Percentiles rank a stretch among this genome's conserved stretches.
phyloP scores from a whole-genome alignment of 2,329 filamentous ascomycete genomes.

The Intubia oerlemansii region DNA sequence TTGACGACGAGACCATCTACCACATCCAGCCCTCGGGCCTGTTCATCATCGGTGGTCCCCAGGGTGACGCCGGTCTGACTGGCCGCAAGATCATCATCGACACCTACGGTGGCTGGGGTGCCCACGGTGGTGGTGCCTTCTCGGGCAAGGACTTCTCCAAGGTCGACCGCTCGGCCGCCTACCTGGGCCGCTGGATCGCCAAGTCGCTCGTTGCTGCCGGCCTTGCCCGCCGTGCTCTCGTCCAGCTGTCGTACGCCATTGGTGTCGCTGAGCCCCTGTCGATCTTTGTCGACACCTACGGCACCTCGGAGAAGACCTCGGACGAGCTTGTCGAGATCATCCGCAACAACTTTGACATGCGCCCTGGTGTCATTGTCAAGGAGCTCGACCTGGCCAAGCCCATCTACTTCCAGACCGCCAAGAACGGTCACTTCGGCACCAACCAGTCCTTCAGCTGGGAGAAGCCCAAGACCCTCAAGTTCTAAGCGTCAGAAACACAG shows the following conservation, averaged over 20 bases:
- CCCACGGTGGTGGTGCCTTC: constrained; percentile 99
- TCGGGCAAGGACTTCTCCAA: constrained; percentile 99
- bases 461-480: constrained; percentile 86
- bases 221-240: constrained; percentile 77
- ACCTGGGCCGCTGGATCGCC: constrained; percentile 95
- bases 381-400: constrained; percentile 88
- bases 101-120: constrained; percentile 99
- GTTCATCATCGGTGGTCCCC: constrained; percentile 97
- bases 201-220: constrained; percentile 86
- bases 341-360: constrained; percentile 87
- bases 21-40: constrained; percentile 97
- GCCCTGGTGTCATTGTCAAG: constrained; percentile 95
- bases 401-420: constrained; percentile 96
- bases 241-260: constrained; percentile 98
- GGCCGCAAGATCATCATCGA: constrained; percentile 99
- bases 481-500: constrained; percentile 33
- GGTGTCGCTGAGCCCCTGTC: constrained; percentile 96
- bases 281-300: constrained; percentile 94
- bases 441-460: constrained; percentile 98
- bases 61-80: constrained; percentile 96
- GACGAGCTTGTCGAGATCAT: constrained; percentile 93
- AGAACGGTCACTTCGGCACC: constrained; percentile 97
- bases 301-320: constrained; percentile 72
- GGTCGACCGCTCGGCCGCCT: constrained; percentile 95
- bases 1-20: constrained; percentile 87